These are phyloP conservation scores for Ilyonectria sp. DNA, from an alignment of 2,329 filamentous ascomycete species.

Conservation along the genomic window DNA sequence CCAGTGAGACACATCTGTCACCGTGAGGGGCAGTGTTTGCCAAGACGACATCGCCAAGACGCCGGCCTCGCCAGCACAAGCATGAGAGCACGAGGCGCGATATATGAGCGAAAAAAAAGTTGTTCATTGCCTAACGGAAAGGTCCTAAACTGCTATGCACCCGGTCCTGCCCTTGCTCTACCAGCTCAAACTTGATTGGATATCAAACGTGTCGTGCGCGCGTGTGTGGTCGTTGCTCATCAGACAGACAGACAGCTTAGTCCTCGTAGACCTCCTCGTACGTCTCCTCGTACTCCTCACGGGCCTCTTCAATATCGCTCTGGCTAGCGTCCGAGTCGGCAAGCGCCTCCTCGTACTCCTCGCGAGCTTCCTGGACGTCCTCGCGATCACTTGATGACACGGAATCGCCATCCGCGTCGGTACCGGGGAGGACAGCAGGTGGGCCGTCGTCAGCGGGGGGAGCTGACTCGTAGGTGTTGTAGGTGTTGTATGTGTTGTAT, in stretches of 20 bases:
- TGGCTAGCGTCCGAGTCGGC: constrained; percentile 63
- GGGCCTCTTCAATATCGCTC: constrained; percentile 68
- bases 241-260: constrained; percentile 27
- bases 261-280: constrained; percentile 49
- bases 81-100: neutral
- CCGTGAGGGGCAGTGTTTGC: constrained; percentile 10
- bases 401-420: constrained; percentile 59
- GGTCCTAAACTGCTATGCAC: constrained; percentile 20
- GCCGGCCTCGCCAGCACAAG: neutral
- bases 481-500: constrained; percentile 14
- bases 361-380: constrained; percentile 59
- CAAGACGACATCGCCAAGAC: constrained; percentile 19
- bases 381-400: constrained; percentile 61
- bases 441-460: constrained; percentile 42
- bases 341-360: constrained; percentile 61
- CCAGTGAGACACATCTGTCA: neutral
- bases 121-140: constrained; percentile 19
- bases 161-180: constrained; percentile 9
- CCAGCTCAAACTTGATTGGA: constrained; percentile 35
- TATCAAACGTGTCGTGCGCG: constrained; percentile 40
- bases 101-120: neutral
- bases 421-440: constrained; percentile 55
- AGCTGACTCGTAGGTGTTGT: neutral
- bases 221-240: constrained; percentile 28
- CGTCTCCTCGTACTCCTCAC: constrained; percentile 63